Evolutionary conservation across 2,329 filamentous ascomycete genomes (phyloP), one percentile per base, ranked within the genome.

Genomic region (Talaromyces rugulosus): DNA sequence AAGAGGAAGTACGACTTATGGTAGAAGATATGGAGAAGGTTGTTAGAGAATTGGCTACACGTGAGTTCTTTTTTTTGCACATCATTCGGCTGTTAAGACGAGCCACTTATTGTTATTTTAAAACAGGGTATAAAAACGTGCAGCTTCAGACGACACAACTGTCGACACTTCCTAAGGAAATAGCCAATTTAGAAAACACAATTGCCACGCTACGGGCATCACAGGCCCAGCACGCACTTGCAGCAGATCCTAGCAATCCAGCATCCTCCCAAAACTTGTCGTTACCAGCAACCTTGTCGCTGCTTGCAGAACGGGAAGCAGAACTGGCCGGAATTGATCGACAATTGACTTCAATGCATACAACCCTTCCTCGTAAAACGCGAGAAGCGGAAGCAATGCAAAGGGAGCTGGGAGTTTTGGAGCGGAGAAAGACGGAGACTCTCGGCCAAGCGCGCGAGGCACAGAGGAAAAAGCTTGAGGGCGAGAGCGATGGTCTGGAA

Each of bases 1-100:
- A 98, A 78, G 82, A 84, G 16, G 89, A 93, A 64, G 91, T 96
- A 1, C 85, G 86, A 11, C 82, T 85, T 47, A 85, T 94, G 80
- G 87, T 96, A 16, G 77, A 81, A 27, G 87, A 89, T 64, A 83
- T 97, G 67, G 91, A 96, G 55, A 84, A 85, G 62, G 78, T 89
- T 40, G 85, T 89, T 50, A 80, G 86, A 56, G 84, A 89, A 68
- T 71, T 92, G 44, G 88, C 89, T 74, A 84, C 64, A 60, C 75
- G 79, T 83, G 69, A 72, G 79, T 75, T 3, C 7, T 28, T 44
- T 50, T 36, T 47, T 16, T 40, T 36, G 14, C 47, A 31, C 36
- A 11, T 36, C 4, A 18, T 50, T 28, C 16, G 11, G 27, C 16
- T 34, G 27, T 53, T 23, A 23, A 4, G 7, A 53, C 16, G 4